Evolutionary conservation across 495 filamentous ascomycete genomes (phyloP).

Genomic region (Xylaria cubensis): DNA sequence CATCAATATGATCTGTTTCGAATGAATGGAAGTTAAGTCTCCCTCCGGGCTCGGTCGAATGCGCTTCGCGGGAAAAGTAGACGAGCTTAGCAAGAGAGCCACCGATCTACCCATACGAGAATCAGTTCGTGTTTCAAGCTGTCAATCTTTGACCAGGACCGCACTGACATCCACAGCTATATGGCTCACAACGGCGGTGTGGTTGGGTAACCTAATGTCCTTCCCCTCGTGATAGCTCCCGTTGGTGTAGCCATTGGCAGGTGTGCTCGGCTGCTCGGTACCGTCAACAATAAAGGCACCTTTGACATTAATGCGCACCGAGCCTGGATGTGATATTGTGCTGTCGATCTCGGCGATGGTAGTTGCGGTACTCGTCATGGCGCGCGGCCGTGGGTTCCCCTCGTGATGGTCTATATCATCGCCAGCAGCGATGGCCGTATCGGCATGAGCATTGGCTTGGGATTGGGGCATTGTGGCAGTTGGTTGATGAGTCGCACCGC

Average conservation of each 20-base stretch:
- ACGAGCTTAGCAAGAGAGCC: slow-evolving; percentile 95
- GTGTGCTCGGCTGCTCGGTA: slow-evolving; percentile 56
- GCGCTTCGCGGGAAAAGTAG: slow-evolving; percentile 90
- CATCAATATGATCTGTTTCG: slow-evolving; percentile 90
- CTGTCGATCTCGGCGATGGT: slow-evolving; percentile 68
- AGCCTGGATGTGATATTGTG: slow-evolving; percentile 81
- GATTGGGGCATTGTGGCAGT: slow-evolving; percentile 12
- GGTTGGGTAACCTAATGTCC: slow-evolving; percentile 94
- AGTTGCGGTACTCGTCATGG: slow-evolving; percentile 52
- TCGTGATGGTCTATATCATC: slow-evolving; percentile 36
- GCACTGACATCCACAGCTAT: slow-evolving; percentile 89
- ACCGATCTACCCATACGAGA: slow-evolving; percentile 74
- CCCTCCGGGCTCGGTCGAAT: slow-evolving; percentile 80
- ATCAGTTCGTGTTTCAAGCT: slow-evolving; percentile 9
- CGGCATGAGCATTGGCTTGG: neutral
- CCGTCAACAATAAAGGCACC: slow-evolving; percentile 94
- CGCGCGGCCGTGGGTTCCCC: slow-evolving; percentile 35
- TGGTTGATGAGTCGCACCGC: neutral
- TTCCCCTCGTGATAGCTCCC: slow-evolving; percentile 76
- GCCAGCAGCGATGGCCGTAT: slow-evolving; percentile 22
- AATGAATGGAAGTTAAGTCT: slow-evolving; percentile 94
- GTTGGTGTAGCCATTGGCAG: slow-evolving; percentile 63
- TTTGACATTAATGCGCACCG: slow-evolving; percentile 90
- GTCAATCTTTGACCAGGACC: slow-evolving; percentile 10
- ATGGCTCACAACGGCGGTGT: slow-evolving; percentile 91